Conservation (phyloP, 441 rosid species). For the Arabidopsis hybrid region DNA sequence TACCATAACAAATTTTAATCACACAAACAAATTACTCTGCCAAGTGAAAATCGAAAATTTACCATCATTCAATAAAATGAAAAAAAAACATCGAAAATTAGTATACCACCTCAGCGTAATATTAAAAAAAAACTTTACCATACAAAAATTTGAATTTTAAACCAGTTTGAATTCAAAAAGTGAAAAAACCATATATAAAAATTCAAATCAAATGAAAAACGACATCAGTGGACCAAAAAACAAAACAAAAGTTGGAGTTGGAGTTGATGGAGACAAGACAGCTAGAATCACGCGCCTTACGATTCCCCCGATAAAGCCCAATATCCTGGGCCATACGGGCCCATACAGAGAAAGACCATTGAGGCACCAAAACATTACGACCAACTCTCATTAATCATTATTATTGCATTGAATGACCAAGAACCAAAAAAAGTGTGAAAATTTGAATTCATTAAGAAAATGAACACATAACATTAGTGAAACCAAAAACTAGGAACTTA, state of each 20-base stretch:
- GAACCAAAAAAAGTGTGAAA: not conserved
- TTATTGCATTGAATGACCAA: not conserved
- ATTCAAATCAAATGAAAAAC: conserved; percentile 8
- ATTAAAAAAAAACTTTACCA: not conserved
- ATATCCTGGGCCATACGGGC: conserved; percentile 9
- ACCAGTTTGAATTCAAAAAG: conserved; percentile 1
- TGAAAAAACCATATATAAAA: not conserved
- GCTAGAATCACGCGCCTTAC: conserved; percentile 25
- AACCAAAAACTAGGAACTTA: conserved; percentile 2
- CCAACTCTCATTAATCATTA: not conserved
- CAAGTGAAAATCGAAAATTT: too few relatives aligned
- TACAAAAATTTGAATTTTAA: not conserved
- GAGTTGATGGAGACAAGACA: conserved; percentile 38
- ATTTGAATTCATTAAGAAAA: conserved; percentile 28
- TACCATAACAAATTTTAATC: not conserved
- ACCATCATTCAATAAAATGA: not conserved
- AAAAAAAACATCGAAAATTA: not conserved
- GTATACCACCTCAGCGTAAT: too few relatives aligned
- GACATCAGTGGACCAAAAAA: conserved; percentile 10
- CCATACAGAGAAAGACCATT: not conserved
- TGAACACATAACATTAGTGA: conserved; percentile 39
- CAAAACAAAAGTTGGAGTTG: not conserved
- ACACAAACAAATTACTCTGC: too few relatives aligned
- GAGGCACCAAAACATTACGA: not conserved
- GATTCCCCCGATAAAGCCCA: conserved; percentile 27